Percentiles rank a stretch among this genome's conserved stretches.
phyloP scores from a whole-genome alignment of 352 stramenopile genomes.

The Peronosclerospora sorghi region DNA sequence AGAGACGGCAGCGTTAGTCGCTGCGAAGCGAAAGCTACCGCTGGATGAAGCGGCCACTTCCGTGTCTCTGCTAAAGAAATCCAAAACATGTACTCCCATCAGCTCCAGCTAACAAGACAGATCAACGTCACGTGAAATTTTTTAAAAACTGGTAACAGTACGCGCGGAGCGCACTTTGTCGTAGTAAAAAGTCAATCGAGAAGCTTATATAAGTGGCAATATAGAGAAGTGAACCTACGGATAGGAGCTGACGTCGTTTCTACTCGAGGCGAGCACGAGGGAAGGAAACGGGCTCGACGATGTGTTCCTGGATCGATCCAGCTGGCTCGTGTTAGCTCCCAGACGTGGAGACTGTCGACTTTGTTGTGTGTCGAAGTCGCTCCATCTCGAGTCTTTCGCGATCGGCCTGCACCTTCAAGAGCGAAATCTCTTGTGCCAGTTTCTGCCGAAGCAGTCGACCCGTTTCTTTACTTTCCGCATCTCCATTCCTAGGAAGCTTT shows the following conservation, averaged over 20 bases:
- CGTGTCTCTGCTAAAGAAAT: slow-evolving; percentile 60
- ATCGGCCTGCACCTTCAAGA: slow-evolving; percentile 19
- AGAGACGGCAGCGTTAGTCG: slow-evolving; percentile 12
- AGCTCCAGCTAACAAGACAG: slow-evolving; percentile 37
- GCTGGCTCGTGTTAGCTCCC: slow-evolving; percentile 11
- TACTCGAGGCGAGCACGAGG: not conserved
- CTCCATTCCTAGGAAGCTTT: slow-evolving; percentile 7
- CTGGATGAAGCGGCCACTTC: slow-evolving; percentile 36
- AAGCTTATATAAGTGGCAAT: slow-evolving; percentile 24
- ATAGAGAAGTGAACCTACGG: slow-evolving; percentile 24
- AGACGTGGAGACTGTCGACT: slow-evolving; percentile 21
- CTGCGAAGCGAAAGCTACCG: slow-evolving; percentile 54
- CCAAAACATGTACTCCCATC: slow-evolving; percentile 58
- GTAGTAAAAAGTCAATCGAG: slow-evolving; percentile 23
- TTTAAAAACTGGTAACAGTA: not conserved
- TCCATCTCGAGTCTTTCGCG: slow-evolving; percentile 26
- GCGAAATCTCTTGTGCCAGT: slow-evolving; percentile 15
- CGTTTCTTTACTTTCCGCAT: slow-evolving; percentile 7
- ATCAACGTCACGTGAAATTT: slow-evolving; percentile 11
- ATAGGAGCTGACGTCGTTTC: not conserved
- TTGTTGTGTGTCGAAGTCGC: slow-evolving; percentile 22
- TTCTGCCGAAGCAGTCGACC: slow-evolving; percentile 10
- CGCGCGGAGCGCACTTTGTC: slow-evolving; percentile 16
- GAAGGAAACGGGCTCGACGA: slow-evolving; percentile 1
- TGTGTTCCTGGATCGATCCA: slow-evolving; percentile 9